A percentile compares a stretch with the other conserved stretches of the same genome.
phyloP scores from a whole-genome alignment of 2,329 filamentous ascomycete species.

The Cryphonectria naterciae region DNA sequence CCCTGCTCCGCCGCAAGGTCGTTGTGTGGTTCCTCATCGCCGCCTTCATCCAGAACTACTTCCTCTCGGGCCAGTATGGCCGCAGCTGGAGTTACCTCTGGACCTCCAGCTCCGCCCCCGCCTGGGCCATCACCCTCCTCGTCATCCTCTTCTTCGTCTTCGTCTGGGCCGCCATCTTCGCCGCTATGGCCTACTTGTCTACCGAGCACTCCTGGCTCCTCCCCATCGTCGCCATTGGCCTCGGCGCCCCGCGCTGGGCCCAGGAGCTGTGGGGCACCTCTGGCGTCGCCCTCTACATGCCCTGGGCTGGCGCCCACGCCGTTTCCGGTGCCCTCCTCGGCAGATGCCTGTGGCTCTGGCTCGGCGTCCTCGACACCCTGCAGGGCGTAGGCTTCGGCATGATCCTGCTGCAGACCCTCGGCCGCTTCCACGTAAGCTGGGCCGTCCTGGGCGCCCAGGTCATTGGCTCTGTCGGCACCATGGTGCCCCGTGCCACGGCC shows the following conservation, averaged over 20 bases:
- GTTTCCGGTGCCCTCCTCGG: conserved; percentile 56
- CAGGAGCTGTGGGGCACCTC: conserved; percentile 69
- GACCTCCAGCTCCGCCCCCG: conserved; percentile 50
- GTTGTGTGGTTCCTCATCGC: conserved; percentile 66
- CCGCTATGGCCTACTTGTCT: conserved; percentile 54
- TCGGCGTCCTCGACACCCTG: conserved; percentile 64
- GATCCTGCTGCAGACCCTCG: conserved; percentile 66
- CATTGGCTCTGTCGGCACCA: conserved; percentile 64
- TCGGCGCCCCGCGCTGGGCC: conserved; percentile 66
- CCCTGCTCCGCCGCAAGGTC: conserved; percentile 62
- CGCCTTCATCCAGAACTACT: conserved; percentile 67
- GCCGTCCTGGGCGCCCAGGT: conserved; percentile 63
- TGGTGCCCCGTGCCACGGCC: conserved; percentile 60
- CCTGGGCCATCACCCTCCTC: conserved; percentile 60
- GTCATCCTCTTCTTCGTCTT: conserved; percentile 57
- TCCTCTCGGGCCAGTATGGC: conserved; percentile 65
- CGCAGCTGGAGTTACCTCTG: conserved; percentile 65
- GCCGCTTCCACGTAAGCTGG: conserved; percentile 64
- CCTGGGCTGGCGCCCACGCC: conserved; percentile 55
- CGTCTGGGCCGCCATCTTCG: conserved; percentile 58
- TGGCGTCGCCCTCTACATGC: conserved; percentile 61
- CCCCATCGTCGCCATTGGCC: conserved; percentile 66
- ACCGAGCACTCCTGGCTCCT: conserved; percentile 66
- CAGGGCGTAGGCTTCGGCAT: conserved; percentile 68
- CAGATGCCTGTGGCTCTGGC: conserved; percentile 64